phyloP scores from a whole-genome alignment of 2,329 filamentous ascomycete species.

The Bipolaris zeicola region DNA sequence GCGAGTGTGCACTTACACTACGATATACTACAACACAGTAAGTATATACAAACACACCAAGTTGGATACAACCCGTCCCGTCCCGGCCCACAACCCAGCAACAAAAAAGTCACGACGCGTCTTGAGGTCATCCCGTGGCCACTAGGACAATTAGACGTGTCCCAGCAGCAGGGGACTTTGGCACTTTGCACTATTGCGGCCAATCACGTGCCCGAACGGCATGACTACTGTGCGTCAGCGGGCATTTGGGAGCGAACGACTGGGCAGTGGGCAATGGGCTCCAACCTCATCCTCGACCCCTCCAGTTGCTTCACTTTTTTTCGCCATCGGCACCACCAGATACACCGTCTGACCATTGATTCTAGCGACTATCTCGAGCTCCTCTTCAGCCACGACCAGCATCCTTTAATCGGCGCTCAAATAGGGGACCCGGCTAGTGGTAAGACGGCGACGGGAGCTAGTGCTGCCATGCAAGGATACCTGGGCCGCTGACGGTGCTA shows the following conservation, averaged over 20 bases:
- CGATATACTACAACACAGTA: too few relatives aligned
- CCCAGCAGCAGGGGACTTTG: neutral
- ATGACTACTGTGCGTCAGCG: constrained; percentile 8
- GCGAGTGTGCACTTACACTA: too few relatives aligned
- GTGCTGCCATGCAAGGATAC: constrained; percentile 7
- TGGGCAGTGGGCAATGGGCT: neutral
- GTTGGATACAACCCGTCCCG: too few relatives aligned
- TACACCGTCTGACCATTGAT: neutral
- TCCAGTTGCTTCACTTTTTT: neutral
- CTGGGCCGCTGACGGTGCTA: neutral
- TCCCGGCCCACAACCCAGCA: neutral
- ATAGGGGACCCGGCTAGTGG: constrained; percentile 19
- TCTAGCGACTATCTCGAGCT: neutral
- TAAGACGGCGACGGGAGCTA: constrained; percentile 23
- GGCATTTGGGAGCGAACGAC: neutral
- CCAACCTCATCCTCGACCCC: neutral
- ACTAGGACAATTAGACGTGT: constrained; percentile 1
- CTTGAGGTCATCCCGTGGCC: constrained; percentile 9
- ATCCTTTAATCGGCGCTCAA: constrained; percentile 6
- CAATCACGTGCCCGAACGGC: constrained; percentile 15
- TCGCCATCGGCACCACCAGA: neutral
- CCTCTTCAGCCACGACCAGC: neutral
- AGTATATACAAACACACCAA: too few relatives aligned
- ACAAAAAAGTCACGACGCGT: constrained; percentile 16
- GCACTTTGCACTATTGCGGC: constrained; percentile 2